These are phyloP conservation scores for Aspergillus saccharolyticus DNA, from an alignment of 495 filamentous ascomycete species.

Conservation along the genomic window DNA sequence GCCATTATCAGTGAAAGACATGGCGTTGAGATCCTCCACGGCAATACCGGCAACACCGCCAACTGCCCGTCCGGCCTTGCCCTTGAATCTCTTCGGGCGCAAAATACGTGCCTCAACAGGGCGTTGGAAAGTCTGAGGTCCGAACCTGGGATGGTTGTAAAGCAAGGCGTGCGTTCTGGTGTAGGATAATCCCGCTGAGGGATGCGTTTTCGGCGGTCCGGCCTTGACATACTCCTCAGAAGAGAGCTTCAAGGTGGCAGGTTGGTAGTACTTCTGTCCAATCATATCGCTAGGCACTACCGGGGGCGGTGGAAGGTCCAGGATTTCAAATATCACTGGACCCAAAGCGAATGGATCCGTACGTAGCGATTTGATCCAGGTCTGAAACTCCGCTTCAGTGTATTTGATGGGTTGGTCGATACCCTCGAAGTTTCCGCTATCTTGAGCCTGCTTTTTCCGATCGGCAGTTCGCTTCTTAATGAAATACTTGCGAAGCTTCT, in stretches of 20 bases:
- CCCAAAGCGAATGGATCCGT: slow-evolving; percentile 45
- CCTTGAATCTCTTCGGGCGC: slow-evolving; percentile 36
- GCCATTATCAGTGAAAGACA: slow-evolving; percentile 32
- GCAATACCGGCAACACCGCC: slow-evolving; percentile 50
- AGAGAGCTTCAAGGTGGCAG: slow-evolving; percentile 34
- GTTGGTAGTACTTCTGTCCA: slow-evolving; percentile 32
- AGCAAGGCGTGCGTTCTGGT: slow-evolving; percentile 63
- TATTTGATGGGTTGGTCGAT: slow-evolving; percentile 34
- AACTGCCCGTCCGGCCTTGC: slow-evolving; percentile 31
- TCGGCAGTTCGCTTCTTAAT: slow-evolving; percentile 38
- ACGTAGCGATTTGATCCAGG: slow-evolving; percentile 57
- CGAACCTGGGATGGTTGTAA: slow-evolving; percentile 77
- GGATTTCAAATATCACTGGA: slow-evolving; percentile 40
- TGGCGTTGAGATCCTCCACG: slow-evolving; percentile 39
- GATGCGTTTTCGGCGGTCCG: slow-evolving; percentile 81
- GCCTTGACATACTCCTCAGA: slow-evolving; percentile 46
- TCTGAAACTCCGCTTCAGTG: slow-evolving; percentile 54
- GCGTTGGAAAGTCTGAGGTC: slow-evolving; percentile 60
- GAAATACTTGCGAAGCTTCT: slow-evolving; percentile 50
- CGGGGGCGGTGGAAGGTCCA: slow-evolving; percentile 44
- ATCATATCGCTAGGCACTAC: slow-evolving; percentile 35
- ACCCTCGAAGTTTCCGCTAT: slow-evolving; percentile 41
- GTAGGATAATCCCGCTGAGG: slow-evolving; percentile 86
- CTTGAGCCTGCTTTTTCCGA: slow-evolving; percentile 38
- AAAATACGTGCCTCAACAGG: slow-evolving; percentile 69